phyloP scores from a whole-genome alignment of 2,329 filamentous ascomycete species.

The Leptoxyphium fumago region DNA sequence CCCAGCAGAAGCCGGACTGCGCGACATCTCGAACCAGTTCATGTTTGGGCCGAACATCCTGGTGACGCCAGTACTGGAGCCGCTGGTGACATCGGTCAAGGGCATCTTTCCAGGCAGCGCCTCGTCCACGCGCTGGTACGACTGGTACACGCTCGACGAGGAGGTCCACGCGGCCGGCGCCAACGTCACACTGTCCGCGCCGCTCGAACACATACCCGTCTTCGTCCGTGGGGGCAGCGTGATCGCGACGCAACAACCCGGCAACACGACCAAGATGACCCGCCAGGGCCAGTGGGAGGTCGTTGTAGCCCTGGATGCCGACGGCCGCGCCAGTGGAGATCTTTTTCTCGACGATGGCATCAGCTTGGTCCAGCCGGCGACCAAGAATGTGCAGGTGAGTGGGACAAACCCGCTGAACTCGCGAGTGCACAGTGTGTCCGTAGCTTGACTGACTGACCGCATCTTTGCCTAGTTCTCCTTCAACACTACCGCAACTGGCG shows the following conservation, averaged over 20 bases:
- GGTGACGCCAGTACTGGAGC: conserved; percentile 12
- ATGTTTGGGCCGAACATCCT: conserved; percentile 14
- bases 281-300: conserved; percentile 11
- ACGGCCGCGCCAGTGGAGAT: conserved; percentile 8
- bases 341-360: conserved; percentile 16
- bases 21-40: conserved; percentile 14
- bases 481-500: conserved; percentile 1
- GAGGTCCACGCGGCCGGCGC: conserved; percentile 8
- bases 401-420: too few relatives aligned
- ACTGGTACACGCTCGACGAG: conserved; percentile 13
- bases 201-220: conserved; percentile 11
- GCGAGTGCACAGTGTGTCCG: too few relatives aligned
- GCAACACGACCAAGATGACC: conserved; percentile 11
- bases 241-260: conserved; percentile 11
- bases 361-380: conserved; percentile 11
- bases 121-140: conserved; percentile 13
- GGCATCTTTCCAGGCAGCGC: conserved; percentile 15
- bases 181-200: conserved; percentile 13
- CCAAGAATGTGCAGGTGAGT: conserved; percentile 10
- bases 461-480: conserved; percentile 9
- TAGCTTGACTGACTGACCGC: neutral
- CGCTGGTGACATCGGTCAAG: conserved; percentile 10
- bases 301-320: conserved; percentile 12
- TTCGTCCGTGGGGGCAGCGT: conserved; percentile 12
- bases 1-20: conserved; percentile 12